Conservation (phyloP, 805 yeast genomes). For the Ogataea paraovalis region DNA sequence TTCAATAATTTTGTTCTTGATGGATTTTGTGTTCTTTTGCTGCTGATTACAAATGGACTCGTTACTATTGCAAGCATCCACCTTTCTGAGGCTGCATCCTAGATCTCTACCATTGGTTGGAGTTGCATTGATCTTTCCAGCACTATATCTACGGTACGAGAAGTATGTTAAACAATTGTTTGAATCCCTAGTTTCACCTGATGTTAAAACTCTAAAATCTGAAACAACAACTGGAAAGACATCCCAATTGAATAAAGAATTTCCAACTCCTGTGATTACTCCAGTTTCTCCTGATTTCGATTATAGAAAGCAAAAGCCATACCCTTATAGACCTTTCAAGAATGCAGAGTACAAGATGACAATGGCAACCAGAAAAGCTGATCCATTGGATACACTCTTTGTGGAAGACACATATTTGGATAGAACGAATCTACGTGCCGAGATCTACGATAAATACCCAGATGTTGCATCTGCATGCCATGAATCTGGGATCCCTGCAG, state of each 20-base stretch:
- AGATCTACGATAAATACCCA: constrained; percentile 29
- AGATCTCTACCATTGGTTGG: constrained; percentile 7
- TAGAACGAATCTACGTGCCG: constrained; percentile 37
- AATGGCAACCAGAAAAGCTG: constrained; percentile 52
- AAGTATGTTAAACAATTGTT: background rate
- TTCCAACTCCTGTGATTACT: constrained; percentile 21
- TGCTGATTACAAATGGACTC: background rate
- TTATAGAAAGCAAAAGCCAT: constrained; percentile 42
- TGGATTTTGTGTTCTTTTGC: too few relatives aligned
- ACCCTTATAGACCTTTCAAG: constrained; percentile 28
- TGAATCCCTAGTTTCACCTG: background rate
- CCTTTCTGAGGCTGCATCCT: constrained; percentile 1
- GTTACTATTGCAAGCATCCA: background rate
- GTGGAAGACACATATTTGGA: constrained; percentile 57
- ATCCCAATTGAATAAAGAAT: background rate
- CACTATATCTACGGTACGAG: constrained; percentile 3
- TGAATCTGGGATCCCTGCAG: constrained; percentile 32
- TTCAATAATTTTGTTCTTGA: too few relatives aligned
- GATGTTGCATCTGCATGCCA: constrained; percentile 34
- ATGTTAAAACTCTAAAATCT: too few relatives aligned
- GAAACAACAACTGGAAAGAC: background rate
- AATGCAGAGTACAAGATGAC: constrained; percentile 51
- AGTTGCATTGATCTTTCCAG: constrained; percentile 5
- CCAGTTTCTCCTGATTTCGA: constrained; percentile 36
- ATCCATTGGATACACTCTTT: constrained; percentile 53